phyloP scores from a whole-genome alignment of 192 early-diverging fungal species.

The Podila minutissima region DNA sequence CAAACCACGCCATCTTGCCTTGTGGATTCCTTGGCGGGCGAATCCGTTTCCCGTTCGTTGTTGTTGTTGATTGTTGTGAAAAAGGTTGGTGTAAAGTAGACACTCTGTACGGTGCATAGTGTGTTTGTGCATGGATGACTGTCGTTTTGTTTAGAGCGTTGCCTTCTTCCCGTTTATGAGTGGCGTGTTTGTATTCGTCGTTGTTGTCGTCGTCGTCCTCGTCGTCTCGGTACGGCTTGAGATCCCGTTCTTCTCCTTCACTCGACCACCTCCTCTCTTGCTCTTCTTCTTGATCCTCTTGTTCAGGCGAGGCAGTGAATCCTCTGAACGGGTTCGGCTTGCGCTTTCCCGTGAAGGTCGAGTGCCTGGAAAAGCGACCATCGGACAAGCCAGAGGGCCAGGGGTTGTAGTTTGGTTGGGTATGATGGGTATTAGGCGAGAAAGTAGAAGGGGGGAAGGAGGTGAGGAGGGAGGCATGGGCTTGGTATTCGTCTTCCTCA shows the following conservation, averaged over 20 bases:
- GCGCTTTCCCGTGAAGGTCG: background rate
- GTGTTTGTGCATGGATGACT: conserved; percentile 7
- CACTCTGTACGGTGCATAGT: conserved; percentile 5
- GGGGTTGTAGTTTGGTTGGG: conserved; percentile 1
- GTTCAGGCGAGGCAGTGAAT: background rate
- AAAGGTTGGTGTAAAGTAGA: background rate
- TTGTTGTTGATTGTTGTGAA: background rate
- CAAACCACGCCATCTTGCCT: conserved; percentile 19
- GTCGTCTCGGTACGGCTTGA: conserved; percentile 1
- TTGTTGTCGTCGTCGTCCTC: background rate
- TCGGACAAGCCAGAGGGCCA: conserved; percentile 36
- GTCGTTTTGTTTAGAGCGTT: background rate
- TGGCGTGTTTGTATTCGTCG: background rate
- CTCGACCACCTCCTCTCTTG: no score
- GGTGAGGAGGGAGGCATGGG: background rate
- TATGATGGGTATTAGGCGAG: background rate
- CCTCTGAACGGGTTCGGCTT: conserved; percentile 24
- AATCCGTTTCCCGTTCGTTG: background rate
- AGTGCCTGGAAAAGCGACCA: conserved; percentile 19
- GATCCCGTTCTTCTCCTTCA: no score
- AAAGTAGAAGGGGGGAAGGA: no score
- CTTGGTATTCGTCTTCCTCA: conserved; percentile 18
- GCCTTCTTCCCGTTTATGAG: background rate
- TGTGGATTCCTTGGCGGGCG: conserved; percentile 27
- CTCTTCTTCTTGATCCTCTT: background rate